These are phyloP conservation scores for Meyerozyma sp. DNA, from an alignment of 1,139 yeast genomes.

Conservation along the genomic window DNA sequence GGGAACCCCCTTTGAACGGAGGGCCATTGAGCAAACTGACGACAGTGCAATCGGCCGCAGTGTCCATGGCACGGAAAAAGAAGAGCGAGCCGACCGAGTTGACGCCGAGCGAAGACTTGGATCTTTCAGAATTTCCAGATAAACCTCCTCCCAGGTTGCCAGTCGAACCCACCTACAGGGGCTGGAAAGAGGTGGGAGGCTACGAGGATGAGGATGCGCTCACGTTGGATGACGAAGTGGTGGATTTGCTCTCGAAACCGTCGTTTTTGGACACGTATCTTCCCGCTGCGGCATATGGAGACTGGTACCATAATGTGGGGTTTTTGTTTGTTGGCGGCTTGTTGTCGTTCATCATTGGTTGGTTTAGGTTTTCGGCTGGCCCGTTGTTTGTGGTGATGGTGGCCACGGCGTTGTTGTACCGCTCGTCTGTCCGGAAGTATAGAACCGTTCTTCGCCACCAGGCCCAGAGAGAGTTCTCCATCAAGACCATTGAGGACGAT, in stretches of 20 bases:
- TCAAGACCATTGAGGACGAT: constrained; percentile 76
- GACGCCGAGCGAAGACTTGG: constrained; percentile 18
- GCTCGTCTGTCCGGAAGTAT: constrained; percentile 78
- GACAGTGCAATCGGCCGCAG: background rate
- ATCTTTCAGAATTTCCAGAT: constrained; percentile 24
- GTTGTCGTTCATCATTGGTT: constrained; percentile 74
- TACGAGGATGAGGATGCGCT: constrained; percentile 68
- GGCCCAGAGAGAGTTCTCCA: constrained; percentile 80
- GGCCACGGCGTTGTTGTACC: constrained; percentile 59
- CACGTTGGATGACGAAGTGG: constrained; percentile 63
- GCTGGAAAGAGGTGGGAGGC: constrained; percentile 93
- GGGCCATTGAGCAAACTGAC: constrained; percentile 1
- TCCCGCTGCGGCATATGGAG: constrained; percentile 76
- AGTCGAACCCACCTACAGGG: constrained; percentile 65
- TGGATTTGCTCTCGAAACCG: constrained; percentile 59
- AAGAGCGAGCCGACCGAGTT: background rate
- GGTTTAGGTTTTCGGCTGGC: constrained; percentile 70
- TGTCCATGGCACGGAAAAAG: background rate
- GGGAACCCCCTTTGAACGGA: constrained; percentile 2
- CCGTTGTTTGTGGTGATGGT: constrained; percentile 72
- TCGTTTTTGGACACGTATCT: constrained; percentile 68
- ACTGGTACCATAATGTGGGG: constrained; percentile 90
- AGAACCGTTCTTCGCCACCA: constrained; percentile 69
- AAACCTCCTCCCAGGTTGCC: constrained; percentile 49
- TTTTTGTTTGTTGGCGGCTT: constrained; percentile 60